Conservation (phyloP, 2,329 filamentous ascomycete species). For the Gyromitra esculenta region DNA sequence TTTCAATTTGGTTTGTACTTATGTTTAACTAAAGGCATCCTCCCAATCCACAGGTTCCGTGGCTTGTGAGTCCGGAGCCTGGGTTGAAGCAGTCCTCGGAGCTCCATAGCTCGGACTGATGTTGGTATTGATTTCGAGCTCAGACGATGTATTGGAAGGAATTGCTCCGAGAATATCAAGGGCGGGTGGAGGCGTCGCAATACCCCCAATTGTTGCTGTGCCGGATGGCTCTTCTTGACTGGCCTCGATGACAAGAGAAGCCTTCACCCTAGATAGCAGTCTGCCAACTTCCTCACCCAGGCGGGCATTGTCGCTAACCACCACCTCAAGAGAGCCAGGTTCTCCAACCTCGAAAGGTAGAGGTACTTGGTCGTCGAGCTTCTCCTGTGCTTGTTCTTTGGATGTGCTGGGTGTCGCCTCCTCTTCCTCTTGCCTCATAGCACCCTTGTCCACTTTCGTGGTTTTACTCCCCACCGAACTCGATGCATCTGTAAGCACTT, state of each 20-base stretch:
- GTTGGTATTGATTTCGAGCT: not conserved
- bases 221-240: not conserved
- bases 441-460: not conserved
- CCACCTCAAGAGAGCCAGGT: not conserved
- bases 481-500: not conserved
- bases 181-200: not conserved
- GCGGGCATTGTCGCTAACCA: not conserved
- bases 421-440: not conserved
- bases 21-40: conserved; percentile 16
- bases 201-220: no score
- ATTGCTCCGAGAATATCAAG: not conserved
- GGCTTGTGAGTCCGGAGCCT: not conserved
- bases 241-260: not conserved
- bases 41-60: conserved; percentile 14
- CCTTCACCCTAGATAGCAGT: not conserved
- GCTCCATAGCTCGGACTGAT: not conserved
- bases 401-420: not conserved
- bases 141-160: not conserved
- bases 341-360: not conserved
- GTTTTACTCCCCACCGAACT: not conserved
- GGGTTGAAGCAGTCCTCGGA: not conserved
- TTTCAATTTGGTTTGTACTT: not conserved
- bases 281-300: not conserved
- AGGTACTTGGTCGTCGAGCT: not conserved
- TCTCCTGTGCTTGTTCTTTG: not conserved